Conservation (phyloP, 805 yeast genomes). For the Candida schatavii region DNA sequence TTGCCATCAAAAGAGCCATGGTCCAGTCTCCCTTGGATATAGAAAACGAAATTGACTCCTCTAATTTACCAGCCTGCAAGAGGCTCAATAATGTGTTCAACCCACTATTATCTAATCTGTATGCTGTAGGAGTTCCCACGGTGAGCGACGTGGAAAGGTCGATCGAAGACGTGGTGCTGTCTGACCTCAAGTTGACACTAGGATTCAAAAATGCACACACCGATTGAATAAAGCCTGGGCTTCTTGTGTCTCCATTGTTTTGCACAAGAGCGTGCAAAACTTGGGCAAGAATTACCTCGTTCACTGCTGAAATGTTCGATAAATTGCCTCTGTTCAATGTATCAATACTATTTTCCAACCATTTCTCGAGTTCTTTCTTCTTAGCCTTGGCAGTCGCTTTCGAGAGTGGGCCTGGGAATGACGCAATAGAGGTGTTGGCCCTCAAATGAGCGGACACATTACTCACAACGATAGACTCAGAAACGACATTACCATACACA, state of each 20-base stretch:
- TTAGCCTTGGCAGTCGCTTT: slow-evolving; percentile 47
- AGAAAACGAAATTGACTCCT: slow-evolving; percentile 62
- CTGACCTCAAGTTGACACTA: slow-evolving; percentile 24
- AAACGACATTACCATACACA: slow-evolving; percentile 32
- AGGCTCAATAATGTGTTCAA: slow-evolving; percentile 30
- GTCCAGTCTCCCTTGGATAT: slow-evolving; percentile 71
- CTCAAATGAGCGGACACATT: slow-evolving; percentile 21
- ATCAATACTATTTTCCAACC: slow-evolving; percentile 38
- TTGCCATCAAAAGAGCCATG: slow-evolving; percentile 68
- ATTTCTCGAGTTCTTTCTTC: slow-evolving; percentile 65
- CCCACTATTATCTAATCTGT: slow-evolving; percentile 38
- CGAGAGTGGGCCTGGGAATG: slow-evolving; percentile 68
- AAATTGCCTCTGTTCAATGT: slow-evolving; percentile 8
- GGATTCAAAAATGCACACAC: slow-evolving; percentile 44
- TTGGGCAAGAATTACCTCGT: slow-evolving; percentile 31
- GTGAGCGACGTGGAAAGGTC: neutral
- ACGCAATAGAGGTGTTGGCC: slow-evolving; percentile 23
- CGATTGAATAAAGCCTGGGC: slow-evolving; percentile 25
- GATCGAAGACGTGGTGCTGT: neutral
- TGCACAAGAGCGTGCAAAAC: slow-evolving; percentile 25
- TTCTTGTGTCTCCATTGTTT: slow-evolving; percentile 28
- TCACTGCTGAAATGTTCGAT: slow-evolving; percentile 8
- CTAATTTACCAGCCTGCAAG: slow-evolving; percentile 62
- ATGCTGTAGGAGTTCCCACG: slow-evolving; percentile 33
- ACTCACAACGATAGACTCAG: slow-evolving; percentile 7